Conservation (phyloP, 2,329 filamentous ascomycete genomes). For the Anisogramma anomala region DNA sequence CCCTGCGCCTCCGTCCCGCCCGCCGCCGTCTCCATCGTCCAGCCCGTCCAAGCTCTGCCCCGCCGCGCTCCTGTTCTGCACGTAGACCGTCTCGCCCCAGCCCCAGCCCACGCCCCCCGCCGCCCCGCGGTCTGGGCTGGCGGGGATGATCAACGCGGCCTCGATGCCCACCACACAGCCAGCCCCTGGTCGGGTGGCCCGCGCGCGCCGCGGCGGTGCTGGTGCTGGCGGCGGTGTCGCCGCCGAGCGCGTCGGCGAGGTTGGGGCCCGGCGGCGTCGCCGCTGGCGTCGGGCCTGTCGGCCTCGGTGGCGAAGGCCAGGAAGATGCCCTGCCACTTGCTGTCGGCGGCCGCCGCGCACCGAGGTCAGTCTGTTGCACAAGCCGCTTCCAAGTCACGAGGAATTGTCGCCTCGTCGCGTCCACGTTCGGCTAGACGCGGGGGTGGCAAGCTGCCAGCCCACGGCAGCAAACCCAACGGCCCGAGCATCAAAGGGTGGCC, state of each 20-base stretch:
- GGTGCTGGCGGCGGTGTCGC: constrained; percentile 1
- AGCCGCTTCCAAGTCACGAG: too few relatives aligned
- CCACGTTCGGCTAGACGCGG: too few relatives aligned
- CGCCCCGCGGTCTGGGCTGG: constrained; percentile 13
- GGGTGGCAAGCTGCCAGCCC: too few relatives aligned
- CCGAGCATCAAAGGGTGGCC: too few relatives aligned
- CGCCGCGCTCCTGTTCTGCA: constrained; percentile 12
- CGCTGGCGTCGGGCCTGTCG: constrained; percentile 23
- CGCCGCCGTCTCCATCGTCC: constrained; percentile 15
- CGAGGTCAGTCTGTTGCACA: too few relatives aligned
- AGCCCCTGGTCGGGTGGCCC: constrained; percentile 3
- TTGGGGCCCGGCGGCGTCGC: constrained; percentile 16
- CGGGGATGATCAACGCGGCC: constrained; percentile 17
- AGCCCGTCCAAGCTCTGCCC: constrained; percentile 11
- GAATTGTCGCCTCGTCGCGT: too few relatives aligned
- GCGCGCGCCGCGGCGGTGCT: not conserved
- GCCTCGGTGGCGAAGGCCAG: constrained; percentile 28
- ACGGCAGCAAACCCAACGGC: too few relatives aligned
- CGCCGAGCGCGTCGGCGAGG: constrained; percentile 14
- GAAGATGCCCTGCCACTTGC: constrained; percentile 28
- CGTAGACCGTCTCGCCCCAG: constrained; percentile 14
- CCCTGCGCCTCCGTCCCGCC: constrained; percentile 10
- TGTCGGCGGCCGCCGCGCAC: too few relatives aligned
- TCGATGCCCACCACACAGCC: constrained; percentile 14
- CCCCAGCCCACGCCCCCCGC: constrained; percentile 4